Base-by-base conservation (phyloP, 495 filamentous ascomycete species). In the Penicillium paradoxum region DNA sequence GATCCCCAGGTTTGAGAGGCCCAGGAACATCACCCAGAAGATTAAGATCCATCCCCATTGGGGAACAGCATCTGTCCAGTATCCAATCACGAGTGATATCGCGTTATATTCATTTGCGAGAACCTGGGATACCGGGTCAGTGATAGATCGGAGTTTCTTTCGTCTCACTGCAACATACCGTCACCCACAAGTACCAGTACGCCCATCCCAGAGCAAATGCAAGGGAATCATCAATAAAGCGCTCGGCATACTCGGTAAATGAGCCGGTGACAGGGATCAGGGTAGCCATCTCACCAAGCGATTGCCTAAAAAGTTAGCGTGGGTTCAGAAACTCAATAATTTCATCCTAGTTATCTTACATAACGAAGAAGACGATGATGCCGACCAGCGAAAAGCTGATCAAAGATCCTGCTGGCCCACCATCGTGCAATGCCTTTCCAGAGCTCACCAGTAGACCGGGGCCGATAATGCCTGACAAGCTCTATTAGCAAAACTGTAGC, bases 381-480 rank as follows among this genome's bases (percentile, higher is more conserved):
- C 78, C 80, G 47, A 82, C 72, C 36, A 87, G 65, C 6, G 74
- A 76, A 53, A 87, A 88, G 27, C 81, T 80, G 57, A 88, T 86
- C 37, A 87, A 60, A 25, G 83, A 66, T 0, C 83, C 80, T 0
- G 77, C 83, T 34, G 83, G 84, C 0, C 84, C 83, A 47, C 82
- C 83, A n/a, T 74, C 63, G 4, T 72, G 65, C 9, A 88, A 65
- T 1, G 83, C 84, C 59, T 77, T 79, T 19, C 84, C 84, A 2
- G 80, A 82, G 6, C 82, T 83, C 56, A 79, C 76, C 9, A 71
- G 59, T 40, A 71, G 53, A 37, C 68, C 75, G 55, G 77, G 76
- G 27, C 76, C 60, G 67, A 82, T 73, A 43, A 73, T 74, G 15
- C 72, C 73, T 71, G 43, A 2, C 37, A 30, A 32, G 0, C 29